A percentile compares a stretch with the other conserved stretches of the same genome.
Evolutionary conservation across 2,329 filamentous ascomycete species (phyloP).

Genomic region (Trichoderma sp.): DNA sequence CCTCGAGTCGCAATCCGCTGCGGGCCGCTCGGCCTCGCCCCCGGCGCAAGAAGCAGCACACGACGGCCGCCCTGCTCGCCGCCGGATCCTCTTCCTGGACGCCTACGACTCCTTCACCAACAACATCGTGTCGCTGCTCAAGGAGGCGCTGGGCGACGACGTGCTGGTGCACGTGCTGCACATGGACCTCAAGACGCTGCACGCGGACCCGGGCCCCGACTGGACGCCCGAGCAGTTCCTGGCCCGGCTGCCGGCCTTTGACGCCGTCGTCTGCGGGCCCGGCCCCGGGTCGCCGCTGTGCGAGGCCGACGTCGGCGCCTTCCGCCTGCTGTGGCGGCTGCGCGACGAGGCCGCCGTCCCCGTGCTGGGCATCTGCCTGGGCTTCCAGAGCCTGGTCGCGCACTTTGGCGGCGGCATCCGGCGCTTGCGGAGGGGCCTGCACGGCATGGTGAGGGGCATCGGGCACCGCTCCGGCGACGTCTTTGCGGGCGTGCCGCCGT

Average conservation of each 20-base stretch:
- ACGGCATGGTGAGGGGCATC: conserved; percentile 77
- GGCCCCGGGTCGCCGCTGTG: conserved; percentile 81
- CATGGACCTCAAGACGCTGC: conserved; percentile 55
- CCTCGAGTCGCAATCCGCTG: conserved; percentile 11
- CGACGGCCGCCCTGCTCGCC: conserved; percentile 28
- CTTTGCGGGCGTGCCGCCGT: conserved; percentile 61
- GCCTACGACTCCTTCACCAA: conserved; percentile 97
- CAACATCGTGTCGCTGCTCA: conserved; percentile 84
- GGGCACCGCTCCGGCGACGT: conserved; percentile 63
- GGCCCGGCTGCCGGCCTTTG: conserved; percentile 59
- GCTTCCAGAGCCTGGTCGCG: conserved; percentile 79
- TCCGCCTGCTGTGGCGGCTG: conserved; percentile 73
- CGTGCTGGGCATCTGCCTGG: conserved; percentile 84
- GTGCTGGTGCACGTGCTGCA: conserved; percentile 56
- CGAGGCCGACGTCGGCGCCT: conserved; percentile 77
- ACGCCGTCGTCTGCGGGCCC: conserved; percentile 86
- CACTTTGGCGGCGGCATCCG: conserved; percentile 68
- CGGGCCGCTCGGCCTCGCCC: background rate
- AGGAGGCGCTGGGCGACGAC: conserved; percentile 66
- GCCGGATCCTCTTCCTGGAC: conserved; percentile 81
- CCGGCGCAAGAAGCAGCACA: background rate
- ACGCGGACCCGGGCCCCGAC: conserved; percentile 60
- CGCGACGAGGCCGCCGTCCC: conserved; percentile 63
- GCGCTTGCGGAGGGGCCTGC: conserved; percentile 70
- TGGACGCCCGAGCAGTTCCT: conserved; percentile 51